Evolutionary conservation across 305 asterid species (phyloP), one percentile per base, ranked within the genome.

Genomic region (Fraxinus sp.): DNA sequence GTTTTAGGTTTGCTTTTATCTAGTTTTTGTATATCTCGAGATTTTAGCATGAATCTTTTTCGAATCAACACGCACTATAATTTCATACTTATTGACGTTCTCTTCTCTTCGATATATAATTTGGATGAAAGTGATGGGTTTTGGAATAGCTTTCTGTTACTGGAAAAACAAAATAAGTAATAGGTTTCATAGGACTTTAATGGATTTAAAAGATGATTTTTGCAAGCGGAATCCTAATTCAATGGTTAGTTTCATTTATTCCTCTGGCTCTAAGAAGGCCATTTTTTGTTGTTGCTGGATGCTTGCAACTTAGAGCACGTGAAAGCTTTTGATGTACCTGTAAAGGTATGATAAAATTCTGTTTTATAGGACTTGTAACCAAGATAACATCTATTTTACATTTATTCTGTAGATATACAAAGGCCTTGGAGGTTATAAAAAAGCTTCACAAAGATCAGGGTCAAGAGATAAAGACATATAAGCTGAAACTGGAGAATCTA

Each of bases 391-490:
- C 18, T 85, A 36, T 66, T 83, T 83, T 84, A 20, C 77, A 75
- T 73, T 83, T 62, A 83, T 86, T 84, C 75, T 73, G 49, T 85
- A 96, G 99, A 92, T 96, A 96, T 87, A 96, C 99, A 43, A 96
- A 94, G 91, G 99, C 99, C 52, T 87, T 96, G 84, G 99, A 94
- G 92, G 98, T 93, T 87, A 94, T 96, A 74, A 96, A 93, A 87
- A 94, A 94, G 89, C 99, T 96, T 86, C 99, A 96, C 90, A 96
- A 92, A 92, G 98, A 94, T 84, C 99, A 93, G 89, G 92, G 92
- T 30, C 99, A 92, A 81, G 99, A 96, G 88, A 94, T 96, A 84
- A 94, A 94, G 93, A 77, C 94, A 71, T 96, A 86, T 84, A 96
- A 92, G 89, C 90, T 96, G 89, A 96, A 96, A 87, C 78, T 94